Evolutionary conservation across 2,329 filamentous ascomycete species (phyloP).

Genomic region (Trichophyton rubrum): DNA sequence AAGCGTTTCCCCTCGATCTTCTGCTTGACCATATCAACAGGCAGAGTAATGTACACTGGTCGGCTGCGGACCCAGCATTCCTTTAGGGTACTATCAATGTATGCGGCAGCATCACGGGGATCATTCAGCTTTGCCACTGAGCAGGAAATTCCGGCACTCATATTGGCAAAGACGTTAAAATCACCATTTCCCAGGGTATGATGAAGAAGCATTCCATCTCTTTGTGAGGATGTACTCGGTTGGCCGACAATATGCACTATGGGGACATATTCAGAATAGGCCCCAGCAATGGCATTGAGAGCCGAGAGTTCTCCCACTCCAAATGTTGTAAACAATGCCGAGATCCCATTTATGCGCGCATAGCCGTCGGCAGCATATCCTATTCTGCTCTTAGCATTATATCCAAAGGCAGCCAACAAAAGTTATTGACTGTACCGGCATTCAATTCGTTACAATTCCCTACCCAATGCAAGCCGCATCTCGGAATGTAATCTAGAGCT

Average conservation of each 20-base stretch:
- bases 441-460: slow-evolving; percentile 61
- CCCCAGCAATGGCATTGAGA: slow-evolving; percentile 61
- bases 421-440: slow-evolving; percentile 41
- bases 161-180: slow-evolving; percentile 39
- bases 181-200: slow-evolving; percentile 56
- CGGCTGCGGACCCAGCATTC: slow-evolving; percentile 42
- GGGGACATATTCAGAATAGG: slow-evolving; percentile 59
- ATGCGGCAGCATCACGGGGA: slow-evolving; percentile 33
- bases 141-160: slow-evolving; percentile 39
- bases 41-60: slow-evolving; percentile 45
- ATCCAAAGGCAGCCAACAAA: not conserved
- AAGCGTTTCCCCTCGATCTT: slow-evolving; percentile 62
- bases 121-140: slow-evolving; percentile 40
- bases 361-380: slow-evolving; percentile 67
- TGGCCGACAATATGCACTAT: slow-evolving; percentile 50
- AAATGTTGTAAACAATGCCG: slow-evolving; percentile 58
- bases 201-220: slow-evolving; percentile 40
- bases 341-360: slow-evolving; percentile 55
- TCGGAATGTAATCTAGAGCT: slow-evolving; percentile 53
- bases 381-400: slow-evolving; percentile 21
- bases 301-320: slow-evolving; percentile 58
- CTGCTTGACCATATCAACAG: slow-evolving; percentile 43
- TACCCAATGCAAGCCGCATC: slow-evolving; percentile 50
- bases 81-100: slow-evolving; percentile 41
- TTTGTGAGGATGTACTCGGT: slow-evolving; percentile 35